These are phyloP conservation scores for Phytophthora kernoviae DNA, from an alignment of 352 stramenopile species.

Conservation along the genomic window DNA sequence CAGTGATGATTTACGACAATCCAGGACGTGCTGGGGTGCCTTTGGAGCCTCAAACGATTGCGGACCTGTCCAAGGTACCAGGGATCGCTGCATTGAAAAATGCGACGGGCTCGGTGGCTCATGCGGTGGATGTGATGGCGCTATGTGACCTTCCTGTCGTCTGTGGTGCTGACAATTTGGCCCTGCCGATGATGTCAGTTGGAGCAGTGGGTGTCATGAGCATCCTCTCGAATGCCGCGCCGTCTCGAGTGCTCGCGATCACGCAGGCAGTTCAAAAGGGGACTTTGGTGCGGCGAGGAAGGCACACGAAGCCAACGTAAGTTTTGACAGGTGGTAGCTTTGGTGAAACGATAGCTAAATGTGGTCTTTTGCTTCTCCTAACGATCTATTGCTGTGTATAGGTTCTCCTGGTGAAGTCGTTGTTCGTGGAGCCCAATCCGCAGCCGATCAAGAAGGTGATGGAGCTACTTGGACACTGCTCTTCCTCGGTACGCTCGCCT, in stretches of 20 bases:
- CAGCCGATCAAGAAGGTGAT: constrained; percentile 79
- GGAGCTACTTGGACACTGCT: constrained; percentile 71
- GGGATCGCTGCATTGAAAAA: constrained; percentile 97
- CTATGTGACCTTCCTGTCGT: constrained; percentile 89
- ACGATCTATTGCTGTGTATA: constrained; percentile 1
- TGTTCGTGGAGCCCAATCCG: constrained; percentile 85
- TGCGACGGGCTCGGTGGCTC: constrained; percentile 90
- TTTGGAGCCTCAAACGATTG: constrained; percentile 93
- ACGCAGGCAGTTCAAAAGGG: constrained; percentile 72
- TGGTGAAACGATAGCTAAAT: too few relatives aligned
- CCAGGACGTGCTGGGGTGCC: constrained; percentile 94
- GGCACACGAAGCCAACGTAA: constrained; percentile 75
- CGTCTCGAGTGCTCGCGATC: constrained; percentile 75
- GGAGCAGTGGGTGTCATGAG: constrained; percentile 89
- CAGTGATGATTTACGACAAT: constrained; percentile 97
- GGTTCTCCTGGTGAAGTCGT: constrained; percentile 14
- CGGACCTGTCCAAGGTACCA: constrained; percentile 87
- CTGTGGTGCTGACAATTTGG: constrained; percentile 86
- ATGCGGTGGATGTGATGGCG: constrained; percentile 80
- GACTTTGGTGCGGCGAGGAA: constrained; percentile 70
- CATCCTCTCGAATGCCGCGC: constrained; percentile 84
- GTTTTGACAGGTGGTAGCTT: too few relatives aligned
- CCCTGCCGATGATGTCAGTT: constrained; percentile 84
- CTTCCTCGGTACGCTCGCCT: constrained; percentile 48
- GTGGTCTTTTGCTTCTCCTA: too few relatives aligned